Evolutionary conservation across 2,329 filamentous ascomycete genomes (phyloP).

Genomic region (Ceratocystis colombiana): DNA sequence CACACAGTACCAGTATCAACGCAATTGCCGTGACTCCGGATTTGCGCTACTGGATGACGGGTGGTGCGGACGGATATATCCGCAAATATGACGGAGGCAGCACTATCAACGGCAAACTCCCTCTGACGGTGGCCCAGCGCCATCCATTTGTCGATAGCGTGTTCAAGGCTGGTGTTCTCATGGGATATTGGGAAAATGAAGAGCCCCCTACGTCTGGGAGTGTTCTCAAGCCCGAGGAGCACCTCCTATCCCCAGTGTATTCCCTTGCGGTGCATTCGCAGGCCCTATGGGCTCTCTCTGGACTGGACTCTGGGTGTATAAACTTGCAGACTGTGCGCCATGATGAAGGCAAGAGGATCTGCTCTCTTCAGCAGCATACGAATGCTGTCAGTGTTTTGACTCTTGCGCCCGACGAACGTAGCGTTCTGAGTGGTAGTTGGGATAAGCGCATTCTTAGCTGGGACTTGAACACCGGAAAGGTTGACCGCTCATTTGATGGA

Average conservation of each 20-base stretch:
- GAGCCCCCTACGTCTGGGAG: conserved; percentile 46
- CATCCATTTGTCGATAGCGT: conserved; percentile 98
- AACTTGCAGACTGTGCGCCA: conserved; percentile 89
- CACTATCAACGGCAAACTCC: conserved; percentile 87
- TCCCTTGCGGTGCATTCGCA: conserved; percentile 84
- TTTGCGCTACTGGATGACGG: conserved; percentile 88
- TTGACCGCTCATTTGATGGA: conserved; percentile 64
- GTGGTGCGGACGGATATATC: conserved; percentile 89
- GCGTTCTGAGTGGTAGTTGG: conserved; percentile 87
- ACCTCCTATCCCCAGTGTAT: conserved; percentile 78
- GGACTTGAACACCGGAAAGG: conserved; percentile 80
- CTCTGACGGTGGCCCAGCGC: conserved; percentile 85
- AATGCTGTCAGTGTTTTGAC: conserved; percentile 85
- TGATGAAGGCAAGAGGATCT: conserved; percentile 84
- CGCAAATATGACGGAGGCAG: conserved; percentile 93
- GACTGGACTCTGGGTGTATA: conserved; percentile 81
- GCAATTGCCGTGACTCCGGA: conserved; percentile 85
- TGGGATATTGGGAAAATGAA: conserved; percentile 99
- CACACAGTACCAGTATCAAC: conserved; percentile 92
- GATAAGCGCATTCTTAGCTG: conserved; percentile 91
- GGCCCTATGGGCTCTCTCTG: conserved; percentile 83
- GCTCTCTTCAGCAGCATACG: conserved; percentile 68
- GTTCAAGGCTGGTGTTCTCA: conserved; percentile 82
- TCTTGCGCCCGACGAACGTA: conserved; percentile 73
- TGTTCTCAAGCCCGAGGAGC: conserved; percentile 44